A percentile compares a stretch with the other conserved stretches of the same genome.
Conservation (phyloP, 495 filamentous ascomycete genomes). For the Annulohypoxylon stygium region DNA sequence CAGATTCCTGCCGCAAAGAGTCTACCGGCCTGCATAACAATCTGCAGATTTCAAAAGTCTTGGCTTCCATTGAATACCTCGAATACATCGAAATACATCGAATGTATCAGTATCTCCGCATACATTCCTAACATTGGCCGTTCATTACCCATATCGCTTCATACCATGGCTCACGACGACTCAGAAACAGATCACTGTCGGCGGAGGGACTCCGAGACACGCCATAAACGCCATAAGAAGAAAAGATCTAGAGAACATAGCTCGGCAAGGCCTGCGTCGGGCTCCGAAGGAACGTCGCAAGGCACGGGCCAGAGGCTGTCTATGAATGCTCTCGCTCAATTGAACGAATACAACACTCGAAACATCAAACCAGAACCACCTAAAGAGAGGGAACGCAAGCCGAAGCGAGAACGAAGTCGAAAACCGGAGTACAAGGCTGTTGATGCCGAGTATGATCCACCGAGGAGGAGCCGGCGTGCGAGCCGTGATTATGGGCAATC, state of each 20-base stretch:
- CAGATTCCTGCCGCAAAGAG: constrained; percentile 45
- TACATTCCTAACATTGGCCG: not conserved
- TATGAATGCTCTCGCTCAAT: constrained; percentile 70
- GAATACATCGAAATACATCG: not conserved
- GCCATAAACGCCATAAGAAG: constrained; percentile 48
- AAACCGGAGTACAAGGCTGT: constrained; percentile 41
- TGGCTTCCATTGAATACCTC: not conserved
- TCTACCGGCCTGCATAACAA: constrained; percentile 19
- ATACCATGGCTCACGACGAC: constrained; percentile 51
- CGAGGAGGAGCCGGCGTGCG: constrained; percentile 35
- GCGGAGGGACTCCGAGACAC: constrained; percentile 48
- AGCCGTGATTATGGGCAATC: constrained; percentile 40
- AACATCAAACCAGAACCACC: constrained; percentile 38
- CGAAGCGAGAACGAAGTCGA: constrained; percentile 36
- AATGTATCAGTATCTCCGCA: constrained; percentile 8
- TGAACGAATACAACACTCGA: constrained; percentile 69
- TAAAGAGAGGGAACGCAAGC: constrained; percentile 42
- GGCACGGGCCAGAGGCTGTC: constrained; percentile 56
- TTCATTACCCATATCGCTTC: constrained; percentile 6
- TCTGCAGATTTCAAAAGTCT: constrained; percentile 2
- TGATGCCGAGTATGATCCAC: constrained; percentile 44
- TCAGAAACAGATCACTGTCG: constrained; percentile 45
- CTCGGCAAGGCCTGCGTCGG: constrained; percentile 31
- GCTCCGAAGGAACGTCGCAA: constrained; percentile 33
- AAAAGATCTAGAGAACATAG: constrained; percentile 47